Base-by-base conservation (phyloP, 2,329 filamentous ascomycete species). In the Purpureocillium takamizusanense region DNA sequence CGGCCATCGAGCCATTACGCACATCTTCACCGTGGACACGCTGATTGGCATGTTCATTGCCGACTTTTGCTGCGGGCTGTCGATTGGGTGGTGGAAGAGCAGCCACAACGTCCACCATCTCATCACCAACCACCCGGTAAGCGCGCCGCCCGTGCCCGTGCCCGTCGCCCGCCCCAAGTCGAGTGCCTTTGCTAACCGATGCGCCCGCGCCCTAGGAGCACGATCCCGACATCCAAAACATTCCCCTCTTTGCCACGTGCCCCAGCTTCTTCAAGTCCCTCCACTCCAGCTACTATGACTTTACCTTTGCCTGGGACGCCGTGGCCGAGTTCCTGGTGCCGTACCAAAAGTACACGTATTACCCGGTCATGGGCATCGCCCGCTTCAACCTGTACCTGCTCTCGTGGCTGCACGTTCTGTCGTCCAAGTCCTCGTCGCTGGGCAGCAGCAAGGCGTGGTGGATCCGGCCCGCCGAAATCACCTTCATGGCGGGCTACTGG, bases 321-420 rank as follows among this genome's bases (percentile, higher is more conserved):
- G 66, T 67, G 13, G 77, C 78, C 33, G 72, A 78, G 45, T 56
- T 79, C 42, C 51, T 80, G 38, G 63, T 85, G 5, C 69, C 66
- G 7, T 75, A 70, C 51, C 81, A 86, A 53, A 63, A 74, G 38
- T 83, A 75, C 59, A 74, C 77, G 0, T 86, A 85, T 63, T 85
- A 85, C 53, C 76, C 79, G 1, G 58, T 82, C 51, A 76, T 86
- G 64, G 66, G 65, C 42, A 65, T 85, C 39, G 81, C 78, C 3
- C 78, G 81, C 43, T 85, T 86, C 72, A 85, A 85, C 53, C 70
- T 86, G 2, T 85, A 84, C 57, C 59, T 78, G 14, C 68, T 84
- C 10, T 80, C 76, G 4, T 83, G 78, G 78, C 60, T 71, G 13
- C 79, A 83, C 53, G 70, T 85, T 9, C 57, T 83, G 23, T 69